These are phyloP conservation scores for Oidium heveae DNA, from an alignment of 2,329 filamentous ascomycete genomes.

Conservation along the genomic window DNA sequence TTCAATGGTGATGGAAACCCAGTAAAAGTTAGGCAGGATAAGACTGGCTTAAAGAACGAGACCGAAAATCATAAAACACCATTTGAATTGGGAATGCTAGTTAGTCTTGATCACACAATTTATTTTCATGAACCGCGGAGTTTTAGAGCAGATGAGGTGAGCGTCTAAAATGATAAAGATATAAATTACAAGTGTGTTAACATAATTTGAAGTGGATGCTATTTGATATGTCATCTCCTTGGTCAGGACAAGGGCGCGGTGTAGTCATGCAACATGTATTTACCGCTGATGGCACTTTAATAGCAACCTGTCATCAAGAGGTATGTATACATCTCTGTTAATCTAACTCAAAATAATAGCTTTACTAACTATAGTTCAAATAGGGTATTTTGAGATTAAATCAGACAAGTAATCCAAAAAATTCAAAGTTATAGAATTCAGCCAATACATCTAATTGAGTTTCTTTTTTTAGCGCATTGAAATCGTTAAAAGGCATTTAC, in stretches of 20 bases:
- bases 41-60: no score
- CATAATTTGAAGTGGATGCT: slow-evolving; percentile 36
- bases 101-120: slow-evolving; percentile 52
- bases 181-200: not conserved
- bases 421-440: not conserved
- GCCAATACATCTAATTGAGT: not conserved
- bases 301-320: slow-evolving; percentile 65
- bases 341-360: not conserved
- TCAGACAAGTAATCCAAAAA: not conserved
- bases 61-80: slow-evolving; percentile 19
- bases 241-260: slow-evolving; percentile 54
- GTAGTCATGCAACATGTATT: slow-evolving; percentile 56
- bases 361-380: not conserved
- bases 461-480: no score
- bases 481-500: no score
- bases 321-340: slow-evolving; percentile 14
- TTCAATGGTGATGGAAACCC: no score
- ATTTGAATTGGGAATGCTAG: slow-evolving; percentile 58
- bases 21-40: no score
- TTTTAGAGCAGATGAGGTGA: slow-evolving; percentile 30
- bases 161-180: not conserved
- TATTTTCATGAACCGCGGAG: slow-evolving; percentile 37
- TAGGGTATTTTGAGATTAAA: not conserved
- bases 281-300: slow-evolving; percentile 39
- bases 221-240: slow-evolving; percentile 55